phyloP scores from a whole-genome alignment of 2,329 filamentous ascomycete species.

The Epichloe sibirici region DNA sequence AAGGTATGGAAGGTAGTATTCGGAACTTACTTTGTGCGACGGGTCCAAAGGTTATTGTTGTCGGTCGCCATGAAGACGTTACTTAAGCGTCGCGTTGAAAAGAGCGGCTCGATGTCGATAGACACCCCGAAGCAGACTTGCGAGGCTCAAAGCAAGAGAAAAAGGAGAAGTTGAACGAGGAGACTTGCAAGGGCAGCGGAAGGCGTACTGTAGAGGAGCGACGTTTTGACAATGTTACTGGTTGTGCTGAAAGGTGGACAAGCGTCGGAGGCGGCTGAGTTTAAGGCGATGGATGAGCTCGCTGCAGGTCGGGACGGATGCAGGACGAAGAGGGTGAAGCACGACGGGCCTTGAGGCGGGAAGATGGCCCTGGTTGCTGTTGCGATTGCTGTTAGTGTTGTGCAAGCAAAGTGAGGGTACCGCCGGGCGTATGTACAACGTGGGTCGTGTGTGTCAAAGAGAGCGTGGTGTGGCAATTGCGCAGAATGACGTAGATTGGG shows the following conservation, averaged over 20 bases:
- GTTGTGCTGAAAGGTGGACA: neutral
- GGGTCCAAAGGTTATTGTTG: slow-evolving; percentile 54
- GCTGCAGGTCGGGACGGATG: neutral
- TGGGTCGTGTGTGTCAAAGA: neutral
- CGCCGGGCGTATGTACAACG: neutral
- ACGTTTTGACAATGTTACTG: neutral
- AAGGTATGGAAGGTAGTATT: neutral
- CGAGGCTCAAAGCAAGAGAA: slow-evolving; percentile 8
- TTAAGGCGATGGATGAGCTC: neutral
- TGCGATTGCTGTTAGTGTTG: neutral
- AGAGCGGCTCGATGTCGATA: slow-evolving; percentile 8
- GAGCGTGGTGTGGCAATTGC: neutral
- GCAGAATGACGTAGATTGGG: slow-evolving; percentile 2
- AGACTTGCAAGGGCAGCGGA: neutral
- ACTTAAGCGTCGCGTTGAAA: slow-evolving; percentile 10
- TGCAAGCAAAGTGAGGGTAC: neutral
- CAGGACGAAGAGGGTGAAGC: neutral
- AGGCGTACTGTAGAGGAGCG: neutral
- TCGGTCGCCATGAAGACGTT: slow-evolving; percentile 35
- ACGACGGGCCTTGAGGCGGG: neutral
- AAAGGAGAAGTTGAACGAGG: neutral
- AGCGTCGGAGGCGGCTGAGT: slow-evolving; percentile 2
- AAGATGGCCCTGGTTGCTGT: neutral
- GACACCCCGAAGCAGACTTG: slow-evolving; percentile 13
- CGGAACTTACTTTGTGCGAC: slow-evolving; percentile 63